These are phyloP conservation scores for Termitomyces sp. DNA, from an alignment of 768 basidiomycete species.

Conservation along the genomic window DNA sequence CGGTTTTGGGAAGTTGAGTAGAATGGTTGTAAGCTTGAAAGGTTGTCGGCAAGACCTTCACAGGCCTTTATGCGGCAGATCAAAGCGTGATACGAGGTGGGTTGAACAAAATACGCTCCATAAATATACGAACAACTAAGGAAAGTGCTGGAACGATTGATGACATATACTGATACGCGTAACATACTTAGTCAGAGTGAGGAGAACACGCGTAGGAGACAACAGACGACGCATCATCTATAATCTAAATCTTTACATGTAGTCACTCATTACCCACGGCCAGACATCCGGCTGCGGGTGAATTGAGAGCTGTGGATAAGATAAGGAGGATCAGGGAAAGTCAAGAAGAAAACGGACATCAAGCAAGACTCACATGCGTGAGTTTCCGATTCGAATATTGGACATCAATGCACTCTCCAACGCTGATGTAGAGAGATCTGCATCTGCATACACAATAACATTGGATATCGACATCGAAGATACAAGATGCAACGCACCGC, in stretches of 20 bases:
- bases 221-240: slow-evolving; percentile 7
- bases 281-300: slow-evolving; percentile 28
- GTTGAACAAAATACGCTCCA: not conserved
- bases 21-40: not conserved
- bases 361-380: slow-evolving; percentile 57
- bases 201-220: slow-evolving; percentile 5
- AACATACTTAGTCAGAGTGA: not conserved
- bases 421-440: slow-evolving; percentile 73
- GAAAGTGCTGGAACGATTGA: slow-evolving; percentile 17
- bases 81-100: not conserved
- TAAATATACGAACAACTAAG: slow-evolving; percentile 1
- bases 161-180: slow-evolving; percentile 14
- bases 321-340: not conserved
- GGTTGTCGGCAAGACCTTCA: not conserved
- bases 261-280: slow-evolving; percentile 16
- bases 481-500: slow-evolving; percentile 40
- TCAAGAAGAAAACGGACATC: not conserved
- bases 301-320: slow-evolving; percentile 28
- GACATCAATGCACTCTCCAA: slow-evolving; percentile 78
- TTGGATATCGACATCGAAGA: not conserved
- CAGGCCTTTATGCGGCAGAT: slow-evolving; percentile 2
- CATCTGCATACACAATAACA: slow-evolving; percentile 35
- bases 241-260: not conserved
- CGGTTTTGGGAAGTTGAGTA: not conserved
- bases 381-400: slow-evolving; percentile 61